Percentiles rank a stretch among this genome's conserved stretches.
These are phyloP conservation scores for Cyclotella choctawhatcheeana DNA, from an alignment of 108 stramenopile genomes.

Conservation along the genomic window DNA sequence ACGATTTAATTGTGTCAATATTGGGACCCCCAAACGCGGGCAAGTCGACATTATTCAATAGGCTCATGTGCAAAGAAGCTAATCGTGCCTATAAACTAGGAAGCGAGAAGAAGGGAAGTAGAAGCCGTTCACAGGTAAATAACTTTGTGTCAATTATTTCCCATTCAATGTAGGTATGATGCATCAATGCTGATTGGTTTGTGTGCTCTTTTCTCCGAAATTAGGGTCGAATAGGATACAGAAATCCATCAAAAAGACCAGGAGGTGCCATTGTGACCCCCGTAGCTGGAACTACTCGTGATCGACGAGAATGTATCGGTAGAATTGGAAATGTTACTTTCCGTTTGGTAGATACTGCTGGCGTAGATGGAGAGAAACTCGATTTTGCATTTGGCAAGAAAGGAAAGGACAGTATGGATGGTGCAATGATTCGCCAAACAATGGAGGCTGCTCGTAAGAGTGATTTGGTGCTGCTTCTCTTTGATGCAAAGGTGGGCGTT, in stretches of 20 bases:
- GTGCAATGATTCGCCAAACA: conserved; percentile 86
- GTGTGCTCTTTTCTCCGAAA: neutral
- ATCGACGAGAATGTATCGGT: conserved; percentile 83
- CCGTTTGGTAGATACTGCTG: conserved; percentile 88
- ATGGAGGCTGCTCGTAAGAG: conserved; percentile 69
- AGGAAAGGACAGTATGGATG: conserved; percentile 43
- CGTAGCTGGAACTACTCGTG: conserved; percentile 89
- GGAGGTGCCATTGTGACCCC: conserved; percentile 88
- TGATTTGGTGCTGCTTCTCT: conserved; percentile 81
- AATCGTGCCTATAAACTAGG: conserved; percentile 70
- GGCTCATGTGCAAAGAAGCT: conserved; percentile 77
- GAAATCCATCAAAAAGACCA: conserved; percentile 41
- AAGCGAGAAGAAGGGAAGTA: conserved; percentile 47
- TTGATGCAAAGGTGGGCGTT: conserved; percentile 80
- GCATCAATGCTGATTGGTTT: neutral
- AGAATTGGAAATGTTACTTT: conserved; percentile 85
- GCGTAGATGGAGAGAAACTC: conserved; percentile 89
- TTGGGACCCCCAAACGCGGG: conserved; percentile 92
- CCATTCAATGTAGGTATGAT: neutral
- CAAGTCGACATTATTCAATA: conserved; percentile 89
- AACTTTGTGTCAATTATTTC: neutral
- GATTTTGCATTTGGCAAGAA: conserved; percentile 51
- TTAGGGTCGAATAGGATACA: conserved; percentile 42
- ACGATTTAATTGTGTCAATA: conserved; percentile 67
- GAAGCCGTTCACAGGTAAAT: conserved; percentile 42